Evolutionary conservation across 129 eudicot genomes (phyloP).

Genomic region (Mikania micrantha): DNA sequence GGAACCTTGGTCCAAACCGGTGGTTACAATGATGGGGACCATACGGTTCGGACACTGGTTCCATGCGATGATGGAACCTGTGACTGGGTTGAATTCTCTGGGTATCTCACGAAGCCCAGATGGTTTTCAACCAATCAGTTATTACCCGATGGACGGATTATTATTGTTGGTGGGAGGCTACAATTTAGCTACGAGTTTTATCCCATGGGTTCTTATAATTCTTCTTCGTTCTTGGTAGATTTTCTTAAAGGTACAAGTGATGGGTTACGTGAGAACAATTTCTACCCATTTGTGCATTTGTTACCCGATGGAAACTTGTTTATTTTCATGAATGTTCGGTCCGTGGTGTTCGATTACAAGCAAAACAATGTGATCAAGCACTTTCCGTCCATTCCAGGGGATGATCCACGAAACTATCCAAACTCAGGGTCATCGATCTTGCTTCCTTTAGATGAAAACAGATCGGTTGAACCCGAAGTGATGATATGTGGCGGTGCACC

Average conservation of each 20-base stretch:
- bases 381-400: slow-evolving; percentile 50
- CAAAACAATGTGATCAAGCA: slow-evolving; percentile 38
- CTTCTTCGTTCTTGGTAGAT: slow-evolving; percentile 22
- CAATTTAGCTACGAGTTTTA: slow-evolving; percentile 65
- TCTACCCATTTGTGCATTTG: slow-evolving; percentile 73
- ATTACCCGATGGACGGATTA: slow-evolving; percentile 66
- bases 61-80: slow-evolving; percentile 45
- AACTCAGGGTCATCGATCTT: slow-evolving; percentile 71
- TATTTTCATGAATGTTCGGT: slow-evolving; percentile 54
- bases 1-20: slow-evolving; percentile 76
- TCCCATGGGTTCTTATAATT: slow-evolving; percentile 19
- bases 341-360: slow-evolving; percentile 47
- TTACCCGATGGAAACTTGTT: slow-evolving; percentile 79
- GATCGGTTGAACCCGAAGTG: slow-evolving; percentile 35
- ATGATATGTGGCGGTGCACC: slow-evolving; percentile 82
- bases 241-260: slow-evolving; percentile 47
- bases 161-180: slow-evolving; percentile 61
- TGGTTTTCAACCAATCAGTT: slow-evolving; percentile 77
- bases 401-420: slow-evolving; percentile 63
- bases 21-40: slow-evolving; percentile 80
- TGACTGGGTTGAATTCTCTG: slow-evolving; percentile 63
- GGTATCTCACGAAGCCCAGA: slow-evolving; percentile 43
- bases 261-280: slow-evolving; percentile 40
- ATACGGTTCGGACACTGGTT: slow-evolving; percentile 41
- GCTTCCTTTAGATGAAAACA: slow-evolving; percentile 62